Evolutionary conservation across 495 filamentous ascomycete species (phyloP), one percentile per base, ranked within the genome.

Genomic region (Diplogelasinospora grovesii): DNA sequence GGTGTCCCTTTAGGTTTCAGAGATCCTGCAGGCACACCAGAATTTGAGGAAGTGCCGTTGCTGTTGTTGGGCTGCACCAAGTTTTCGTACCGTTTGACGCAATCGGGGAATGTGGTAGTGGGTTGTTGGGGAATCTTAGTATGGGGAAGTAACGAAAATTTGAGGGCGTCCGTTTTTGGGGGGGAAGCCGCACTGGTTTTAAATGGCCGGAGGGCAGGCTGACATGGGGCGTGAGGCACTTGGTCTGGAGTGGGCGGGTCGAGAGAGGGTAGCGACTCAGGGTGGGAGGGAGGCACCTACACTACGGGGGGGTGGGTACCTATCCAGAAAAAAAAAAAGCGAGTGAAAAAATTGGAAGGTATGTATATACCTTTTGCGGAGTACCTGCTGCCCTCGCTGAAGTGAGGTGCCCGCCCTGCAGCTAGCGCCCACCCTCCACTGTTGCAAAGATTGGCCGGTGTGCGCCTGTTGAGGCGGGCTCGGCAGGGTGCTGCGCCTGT

Each of bases 121-220:
- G 36, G 50, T 49, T 43, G 57, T 52, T 50, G 47, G 47, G 48
- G 45, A 52, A 60, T 37, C 39, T 39, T 43, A 37, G 52, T 51
- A 58, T 60, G 49, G 54, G 53, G 57, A 58, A 58, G 54, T 41
- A 48, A 48, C 52, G 46, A 36, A 56, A 49, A 50, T 29, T 40
- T 33, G 48, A 45, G 28, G 50, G n/a, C 39, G 43, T 33, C 37
- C 44, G 48, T 52, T 53, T 55, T 54, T 52, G 44, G 52, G 37
- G 52, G 52, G 49, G 56, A 43, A 52, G 52, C 57, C 49, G 52
- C 50, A 49, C 52, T 50, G 57, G 57, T 56, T 60, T 60, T 60
- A 60, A 60, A 60, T 56, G 54, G 54, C 49, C 49, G 40, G 44
- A 21, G 48, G 44, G 50, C 50, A 33, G 51, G 34, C 43, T 47